Conservation (phyloP, 1,139 yeast genomes). For the Hansenula lynferdii region DNA sequence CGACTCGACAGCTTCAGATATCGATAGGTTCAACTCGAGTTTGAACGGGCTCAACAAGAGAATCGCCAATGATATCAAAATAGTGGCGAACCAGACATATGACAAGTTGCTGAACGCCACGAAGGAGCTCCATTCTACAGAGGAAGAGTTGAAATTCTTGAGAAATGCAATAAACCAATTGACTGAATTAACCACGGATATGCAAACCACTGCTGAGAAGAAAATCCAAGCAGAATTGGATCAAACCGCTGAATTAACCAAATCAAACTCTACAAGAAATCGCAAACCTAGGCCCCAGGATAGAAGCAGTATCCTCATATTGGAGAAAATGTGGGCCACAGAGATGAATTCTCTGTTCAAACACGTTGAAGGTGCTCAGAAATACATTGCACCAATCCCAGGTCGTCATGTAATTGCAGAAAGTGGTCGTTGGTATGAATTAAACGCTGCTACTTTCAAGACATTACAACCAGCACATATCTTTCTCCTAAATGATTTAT, state of each 20-base stretch:
- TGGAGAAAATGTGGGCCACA: slow-evolving; percentile 78
- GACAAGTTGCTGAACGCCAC: slow-evolving; percentile 68
- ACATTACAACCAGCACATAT: slow-evolving; percentile 74
- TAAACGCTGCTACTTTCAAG: slow-evolving; percentile 85
- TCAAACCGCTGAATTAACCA: slow-evolving; percentile 13
- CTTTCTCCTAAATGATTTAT: slow-evolving; percentile 71
- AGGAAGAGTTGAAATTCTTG: slow-evolving; percentile 57
- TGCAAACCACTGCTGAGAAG: slow-evolving; percentile 65
- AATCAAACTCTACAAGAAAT: slow-evolving; percentile 7
- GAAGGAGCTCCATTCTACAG: slow-evolving; percentile 56
- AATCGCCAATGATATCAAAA: slow-evolving; percentile 61
- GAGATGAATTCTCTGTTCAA: slow-evolving; percentile 70
- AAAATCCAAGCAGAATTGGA: slow-evolving; percentile 40
- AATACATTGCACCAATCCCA: slow-evolving; percentile 67
- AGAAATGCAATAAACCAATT: slow-evolving; percentile 59
- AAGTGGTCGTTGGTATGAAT: slow-evolving; percentile 82
- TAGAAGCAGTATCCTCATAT: slow-evolving; percentile 63
- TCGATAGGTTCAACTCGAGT: slow-evolving; percentile 64
- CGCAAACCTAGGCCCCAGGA: slow-evolving; percentile 35
- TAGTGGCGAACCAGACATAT: slow-evolving; percentile 65
- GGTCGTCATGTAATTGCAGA: slow-evolving; percentile 82
- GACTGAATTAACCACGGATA: slow-evolving; percentile 57
- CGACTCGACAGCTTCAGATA: slow-evolving; percentile 70
- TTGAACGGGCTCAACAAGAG: slow-evolving; percentile 47
- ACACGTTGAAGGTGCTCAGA: slow-evolving; percentile 89